Evolutionary conservation across 1,284 basidiomycete species (phyloP).

Genomic region (Inonotus obliquus): DNA sequence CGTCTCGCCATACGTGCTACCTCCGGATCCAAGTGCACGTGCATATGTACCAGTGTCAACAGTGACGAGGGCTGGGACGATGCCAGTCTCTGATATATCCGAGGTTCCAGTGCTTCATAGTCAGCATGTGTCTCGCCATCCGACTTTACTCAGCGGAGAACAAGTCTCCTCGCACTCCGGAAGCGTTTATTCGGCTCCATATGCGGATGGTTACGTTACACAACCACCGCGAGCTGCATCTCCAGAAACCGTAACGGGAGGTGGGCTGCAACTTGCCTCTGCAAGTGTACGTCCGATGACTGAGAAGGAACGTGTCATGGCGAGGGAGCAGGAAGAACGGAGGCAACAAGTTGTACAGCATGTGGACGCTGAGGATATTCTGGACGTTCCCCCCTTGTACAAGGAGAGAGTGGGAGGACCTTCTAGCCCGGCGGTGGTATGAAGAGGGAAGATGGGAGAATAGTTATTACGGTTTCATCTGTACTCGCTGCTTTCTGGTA

Average conservation of each 20-base stretch:
- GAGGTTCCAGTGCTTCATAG: slow-evolving; percentile 5
- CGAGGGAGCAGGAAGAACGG: slow-evolving; percentile 3
- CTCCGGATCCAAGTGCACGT: neutral
- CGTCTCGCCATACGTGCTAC: slow-evolving; percentile 11
- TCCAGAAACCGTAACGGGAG: neutral
- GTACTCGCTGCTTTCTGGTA: too few species aligned
- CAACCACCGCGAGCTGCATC: neutral
- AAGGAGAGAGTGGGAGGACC: neutral
- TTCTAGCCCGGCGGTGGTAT: neutral
- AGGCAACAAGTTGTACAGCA: slow-evolving; percentile 6
- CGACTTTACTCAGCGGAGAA: neutral
- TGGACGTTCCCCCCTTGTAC: slow-evolving; percentile 14
- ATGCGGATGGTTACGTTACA: neutral
- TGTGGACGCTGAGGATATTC: slow-evolving; percentile 13
- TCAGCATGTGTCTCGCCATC: neutral
- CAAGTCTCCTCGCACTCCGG: slow-evolving; percentile 1
- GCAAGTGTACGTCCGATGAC: neutral
- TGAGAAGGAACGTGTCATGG: neutral
- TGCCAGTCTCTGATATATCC: neutral
- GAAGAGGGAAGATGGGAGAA: neutral
- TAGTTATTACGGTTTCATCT: too few species aligned
- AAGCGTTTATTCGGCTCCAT: slow-evolving; percentile 1
- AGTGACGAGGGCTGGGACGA: neutral
- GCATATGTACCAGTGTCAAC: neutral
- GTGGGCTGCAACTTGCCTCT: neutral